These are phyloP conservation scores for Elaeis guineensis DNA, from an alignment of 176 grass and related monocot genomes.

Conservation along the genomic window DNA sequence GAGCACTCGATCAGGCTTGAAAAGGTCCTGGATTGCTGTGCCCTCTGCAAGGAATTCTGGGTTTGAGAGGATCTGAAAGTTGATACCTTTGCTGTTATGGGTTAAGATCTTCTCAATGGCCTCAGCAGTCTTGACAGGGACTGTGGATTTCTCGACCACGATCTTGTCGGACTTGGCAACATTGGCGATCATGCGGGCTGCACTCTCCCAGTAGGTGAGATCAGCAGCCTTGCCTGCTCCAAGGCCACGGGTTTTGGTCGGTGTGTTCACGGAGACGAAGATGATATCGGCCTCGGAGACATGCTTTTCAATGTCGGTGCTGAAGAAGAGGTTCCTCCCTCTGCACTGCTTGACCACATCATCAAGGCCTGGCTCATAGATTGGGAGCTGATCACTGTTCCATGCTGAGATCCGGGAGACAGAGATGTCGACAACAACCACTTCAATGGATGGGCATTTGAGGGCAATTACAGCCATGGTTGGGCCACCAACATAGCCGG, in stretches of 20 bases:
- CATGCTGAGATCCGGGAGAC: slow-evolving; percentile 12
- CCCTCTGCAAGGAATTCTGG: slow-evolving; percentile 20
- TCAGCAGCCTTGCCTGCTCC: slow-evolving; percentile 17
- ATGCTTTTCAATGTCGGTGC: slow-evolving; percentile 6
- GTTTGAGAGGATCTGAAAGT: slow-evolving; percentile 14
- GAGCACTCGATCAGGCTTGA: slow-evolving; percentile 12
- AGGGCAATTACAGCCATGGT: slow-evolving; percentile 19
- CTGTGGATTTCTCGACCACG: slow-evolving; percentile 17
- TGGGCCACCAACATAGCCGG: slow-evolving; percentile 16
- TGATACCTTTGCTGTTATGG: slow-evolving; percentile 11
- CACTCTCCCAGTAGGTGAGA: slow-evolving; percentile 23
- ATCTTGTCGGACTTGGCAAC: slow-evolving; percentile 11
- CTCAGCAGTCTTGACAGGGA: slow-evolving; percentile 14
- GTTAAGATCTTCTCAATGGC: slow-evolving; percentile 19
- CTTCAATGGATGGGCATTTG: slow-evolving; percentile 9
- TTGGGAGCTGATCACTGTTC: slow-evolving; percentile 18
- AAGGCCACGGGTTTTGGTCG: slow-evolving; percentile 14
- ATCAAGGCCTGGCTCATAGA: slow-evolving; percentile 14
- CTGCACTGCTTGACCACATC: slow-evolving; percentile 16
- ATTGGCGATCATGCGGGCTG: slow-evolving; percentile 16
- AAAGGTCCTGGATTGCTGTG: slow-evolving; percentile 11
- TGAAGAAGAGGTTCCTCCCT: slow-evolving; percentile 18
- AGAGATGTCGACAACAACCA: slow-evolving; percentile 12
- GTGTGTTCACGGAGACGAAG: slow-evolving; percentile 17
- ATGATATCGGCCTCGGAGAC: slow-evolving; percentile 10